phyloP scores from a whole-genome alignment of 495 filamentous ascomycete genomes.

The Thermochaetoides thermophila region DNA sequence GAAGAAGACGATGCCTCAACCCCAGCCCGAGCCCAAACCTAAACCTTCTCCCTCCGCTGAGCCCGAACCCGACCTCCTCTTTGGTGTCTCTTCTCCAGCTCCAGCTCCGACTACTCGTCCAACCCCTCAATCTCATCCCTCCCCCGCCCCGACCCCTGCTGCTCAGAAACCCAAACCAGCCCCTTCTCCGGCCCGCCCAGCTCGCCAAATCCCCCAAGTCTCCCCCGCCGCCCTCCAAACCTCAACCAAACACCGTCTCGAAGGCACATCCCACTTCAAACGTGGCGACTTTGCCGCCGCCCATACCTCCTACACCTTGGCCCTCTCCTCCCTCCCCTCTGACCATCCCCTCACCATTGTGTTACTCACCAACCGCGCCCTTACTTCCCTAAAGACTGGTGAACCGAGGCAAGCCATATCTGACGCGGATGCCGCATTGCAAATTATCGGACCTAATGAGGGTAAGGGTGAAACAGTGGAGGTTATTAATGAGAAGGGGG shows the following conservation, averaged over 20 bases:
- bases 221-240: slow-evolving; percentile 52
- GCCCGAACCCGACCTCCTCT: slow-evolving; percentile 44
- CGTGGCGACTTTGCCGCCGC: slow-evolving; percentile 81
- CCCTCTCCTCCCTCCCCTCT: slow-evolving; percentile 57
- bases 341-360: slow-evolving; percentile 77
- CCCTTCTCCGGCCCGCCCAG: slow-evolving; percentile 25
- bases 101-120: slow-evolving; percentile 12
- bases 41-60: slow-evolving; percentile 30
- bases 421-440: slow-evolving; percentile 70
- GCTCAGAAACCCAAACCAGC: slow-evolving; percentile 23
- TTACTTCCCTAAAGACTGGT: slow-evolving; percentile 77
- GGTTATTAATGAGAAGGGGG: slow-evolving; percentile 34
- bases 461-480: slow-evolving; percentile 71
- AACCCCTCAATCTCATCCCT: slow-evolving; percentile 16
- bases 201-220: slow-evolving; percentile 51
- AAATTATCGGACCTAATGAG: slow-evolving; percentile 59
- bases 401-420: slow-evolving; percentile 71
- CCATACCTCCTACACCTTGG: slow-evolving; percentile 63
- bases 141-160: slow-evolving; percentile 20
- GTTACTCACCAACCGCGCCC: slow-evolving; percentile 79
- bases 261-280: slow-evolving; percentile 80
- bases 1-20: slow-evolving; percentile 44
- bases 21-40: slow-evolving; percentile 22
- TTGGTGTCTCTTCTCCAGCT: slow-evolving; percentile 22
- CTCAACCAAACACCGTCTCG: slow-evolving; percentile 59